Conservation (phyloP, 2,329 filamentous ascomycete genomes). For the Byssothecium circinans region DNA sequence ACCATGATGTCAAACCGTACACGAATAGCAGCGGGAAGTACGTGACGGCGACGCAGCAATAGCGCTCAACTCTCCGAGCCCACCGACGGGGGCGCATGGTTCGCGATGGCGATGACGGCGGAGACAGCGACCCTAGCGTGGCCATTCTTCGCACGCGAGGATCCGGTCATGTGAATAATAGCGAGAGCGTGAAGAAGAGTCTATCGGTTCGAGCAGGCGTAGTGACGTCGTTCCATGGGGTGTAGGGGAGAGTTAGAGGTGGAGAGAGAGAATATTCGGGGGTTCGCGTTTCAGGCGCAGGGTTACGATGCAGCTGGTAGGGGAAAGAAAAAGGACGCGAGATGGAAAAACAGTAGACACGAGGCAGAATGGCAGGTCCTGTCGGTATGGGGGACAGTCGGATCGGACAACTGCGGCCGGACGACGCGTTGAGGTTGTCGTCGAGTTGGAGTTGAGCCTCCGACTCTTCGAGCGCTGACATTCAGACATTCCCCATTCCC, state of each 20-base stretch:
- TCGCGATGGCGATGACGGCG: conserved; percentile 43
- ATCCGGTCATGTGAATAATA: conserved; percentile 12
- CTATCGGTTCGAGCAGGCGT: conserved; percentile 7
- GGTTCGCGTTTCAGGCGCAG: conserved; percentile 25
- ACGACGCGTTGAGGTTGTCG: too few species aligned
- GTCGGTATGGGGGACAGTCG: too few species aligned
- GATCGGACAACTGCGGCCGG: too few species aligned
- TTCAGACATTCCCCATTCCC: not conserved
- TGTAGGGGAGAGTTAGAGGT: conserved; percentile 2
- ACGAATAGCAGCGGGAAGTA: conserved; percentile 91
- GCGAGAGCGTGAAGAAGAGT: conserved; percentile 22
- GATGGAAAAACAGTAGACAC: too few species aligned
- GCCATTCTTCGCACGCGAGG: conserved; percentile 36
- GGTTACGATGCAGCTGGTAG: not conserved
- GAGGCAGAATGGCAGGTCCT: too few species aligned
- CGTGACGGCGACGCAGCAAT: conserved; percentile 75
- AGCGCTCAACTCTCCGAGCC: conserved; percentile 74
- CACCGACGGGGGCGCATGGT: conserved; percentile 51
- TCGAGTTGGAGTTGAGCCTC: too few species aligned
- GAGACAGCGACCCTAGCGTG: conserved; percentile 44
- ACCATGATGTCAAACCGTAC: conserved; percentile 90
- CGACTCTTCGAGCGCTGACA: too few species aligned
- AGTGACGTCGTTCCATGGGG: conserved; percentile 16
- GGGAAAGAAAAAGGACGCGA: not conserved
- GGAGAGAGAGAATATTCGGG: conserved; percentile 10